Conservation (phyloP, 208 protist genomes). For the Herpetomonas samuelpessoai region DNA sequence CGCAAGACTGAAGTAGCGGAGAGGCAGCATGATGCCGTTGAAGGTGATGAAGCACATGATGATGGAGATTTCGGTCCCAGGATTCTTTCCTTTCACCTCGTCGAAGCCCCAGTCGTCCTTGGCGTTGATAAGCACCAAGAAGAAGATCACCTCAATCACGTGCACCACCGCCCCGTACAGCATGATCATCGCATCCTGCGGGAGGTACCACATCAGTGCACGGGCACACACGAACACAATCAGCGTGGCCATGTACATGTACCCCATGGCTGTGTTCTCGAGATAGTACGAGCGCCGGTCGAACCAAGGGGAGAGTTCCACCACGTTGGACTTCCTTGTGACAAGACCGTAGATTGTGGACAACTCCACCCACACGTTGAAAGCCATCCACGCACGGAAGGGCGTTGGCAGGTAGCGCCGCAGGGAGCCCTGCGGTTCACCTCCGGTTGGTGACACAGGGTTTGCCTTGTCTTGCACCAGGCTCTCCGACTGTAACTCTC, state of each 20-base stretch:
- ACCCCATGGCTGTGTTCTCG: constrained; percentile 25
- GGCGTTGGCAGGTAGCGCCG: constrained; percentile 7
- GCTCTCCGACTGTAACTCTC: too few species aligned
- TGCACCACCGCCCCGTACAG: constrained; percentile 44
- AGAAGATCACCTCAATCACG: constrained; percentile 23
- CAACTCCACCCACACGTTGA: constrained; percentile 37
- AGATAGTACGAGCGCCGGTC: constrained; percentile 25
- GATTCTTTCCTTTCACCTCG: neutral
- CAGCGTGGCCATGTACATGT: constrained; percentile 36
- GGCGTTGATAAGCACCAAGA: constrained; percentile 21
- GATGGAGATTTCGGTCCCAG: constrained; percentile 6
- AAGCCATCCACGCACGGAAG: constrained; percentile 28
- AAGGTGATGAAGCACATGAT: constrained; percentile 23
- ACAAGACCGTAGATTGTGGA: constrained; percentile 33
- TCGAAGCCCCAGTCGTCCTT: constrained; percentile 18
- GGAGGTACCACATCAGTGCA: constrained; percentile 28
- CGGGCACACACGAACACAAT: constrained; percentile 28
- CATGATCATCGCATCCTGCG: constrained; percentile 33
- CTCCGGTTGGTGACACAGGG: too few species aligned
- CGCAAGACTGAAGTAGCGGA: constrained; percentile 16
- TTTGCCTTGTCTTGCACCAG: too few species aligned
- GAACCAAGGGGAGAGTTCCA: constrained; percentile 43
- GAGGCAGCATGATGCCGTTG: constrained; percentile 27
- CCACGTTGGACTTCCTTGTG: constrained; percentile 10
- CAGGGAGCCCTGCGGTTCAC: neutral